Conservation (phyloP, 768 basidiomycete species). For the Steccherinum ochraceum region DNA sequence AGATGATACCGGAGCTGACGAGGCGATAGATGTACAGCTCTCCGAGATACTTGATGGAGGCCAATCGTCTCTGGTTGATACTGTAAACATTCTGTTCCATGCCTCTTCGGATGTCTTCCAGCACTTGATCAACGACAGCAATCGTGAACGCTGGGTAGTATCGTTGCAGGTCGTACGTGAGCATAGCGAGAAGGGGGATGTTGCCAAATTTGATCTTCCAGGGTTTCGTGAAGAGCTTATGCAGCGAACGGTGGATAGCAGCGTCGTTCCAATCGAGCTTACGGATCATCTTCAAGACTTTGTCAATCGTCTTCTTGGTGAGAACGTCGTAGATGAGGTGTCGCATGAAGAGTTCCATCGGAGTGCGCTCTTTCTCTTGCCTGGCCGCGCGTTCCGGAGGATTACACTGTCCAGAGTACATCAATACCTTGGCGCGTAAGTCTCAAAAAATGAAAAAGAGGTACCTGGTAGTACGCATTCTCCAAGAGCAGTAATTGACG, state of each 20-base stretch:
- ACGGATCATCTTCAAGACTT: slow-evolving; percentile 86
- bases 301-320: slow-evolving; percentile 90
- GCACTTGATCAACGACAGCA: slow-evolving; percentile 85
- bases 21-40: slow-evolving; percentile 97
- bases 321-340: slow-evolving; percentile 94
- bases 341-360: slow-evolving; percentile 90
- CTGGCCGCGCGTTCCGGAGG: slow-evolving; percentile 89
- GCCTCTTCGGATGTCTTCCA: slow-evolving; percentile 88
- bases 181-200: slow-evolving; percentile 84
- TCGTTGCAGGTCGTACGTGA: slow-evolving; percentile 90
- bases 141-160: slow-evolving; percentile 89
- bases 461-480: slow-evolving; percentile 96
- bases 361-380: slow-evolving; percentile 77
- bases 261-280: slow-evolving; percentile 95
- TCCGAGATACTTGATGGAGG: slow-evolving; percentile 91
- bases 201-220: slow-evolving; percentile 97
- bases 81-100: slow-evolving; percentile 94
- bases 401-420: slow-evolving; percentile 61
- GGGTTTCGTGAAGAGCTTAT: slow-evolving; percentile 93
- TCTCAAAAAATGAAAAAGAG: no score
- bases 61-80: slow-evolving; percentile 88
- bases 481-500: slow-evolving; percentile 85
- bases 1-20: slow-evolving; percentile 81
- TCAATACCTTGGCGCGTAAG: slow-evolving; percentile 1
- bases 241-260: slow-evolving; percentile 52